Evolutionary conservation across 2,329 filamentous ascomycete genomes (phyloP).

Genomic region (Ophiocordyceps robertsii): DNA sequence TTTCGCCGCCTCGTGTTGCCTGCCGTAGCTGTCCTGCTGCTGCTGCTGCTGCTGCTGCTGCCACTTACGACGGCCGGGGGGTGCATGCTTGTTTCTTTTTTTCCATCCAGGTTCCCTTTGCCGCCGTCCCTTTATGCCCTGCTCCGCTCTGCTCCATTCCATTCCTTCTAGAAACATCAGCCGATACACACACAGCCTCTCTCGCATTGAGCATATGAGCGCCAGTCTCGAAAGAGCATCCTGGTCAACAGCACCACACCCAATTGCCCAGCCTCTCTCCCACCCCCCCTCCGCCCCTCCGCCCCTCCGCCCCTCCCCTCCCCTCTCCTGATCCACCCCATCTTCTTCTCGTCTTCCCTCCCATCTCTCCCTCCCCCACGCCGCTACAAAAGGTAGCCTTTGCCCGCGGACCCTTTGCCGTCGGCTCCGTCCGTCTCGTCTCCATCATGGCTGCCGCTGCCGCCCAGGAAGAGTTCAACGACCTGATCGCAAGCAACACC

Average conservation of each 20-base stretch:
- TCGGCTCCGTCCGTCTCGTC: neutral
- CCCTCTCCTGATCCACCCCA: neutral
- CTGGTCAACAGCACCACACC: neutral
- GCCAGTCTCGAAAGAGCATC: neutral
- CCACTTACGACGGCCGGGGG: neutral
- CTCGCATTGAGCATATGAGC: neutral
- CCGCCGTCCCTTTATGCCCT: neutral
- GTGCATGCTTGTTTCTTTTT: neutral
- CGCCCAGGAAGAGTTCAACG: constrained; percentile 55
- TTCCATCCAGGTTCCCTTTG: neutral
- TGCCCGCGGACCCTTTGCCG: neutral
- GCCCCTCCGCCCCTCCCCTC: neutral
- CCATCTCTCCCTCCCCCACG: neutral
- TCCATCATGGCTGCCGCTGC: constrained; percentile 44
- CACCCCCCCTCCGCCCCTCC: neutral
- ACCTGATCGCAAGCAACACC: constrained; percentile 44
- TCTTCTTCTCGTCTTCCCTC: neutral
- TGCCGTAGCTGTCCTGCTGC: neutral
- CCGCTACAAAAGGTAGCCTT: constrained; percentile 1
- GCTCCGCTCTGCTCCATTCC: constrained; percentile 9
- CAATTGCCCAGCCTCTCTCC: neutral
- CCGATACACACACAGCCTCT: neutral
- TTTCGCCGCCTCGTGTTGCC: no score
- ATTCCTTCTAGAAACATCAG: constrained; percentile 2
- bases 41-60: neutral